Base-by-base conservation (phyloP, 192 early-diverging fungal species). In the Diversispora eburnea region DNA sequence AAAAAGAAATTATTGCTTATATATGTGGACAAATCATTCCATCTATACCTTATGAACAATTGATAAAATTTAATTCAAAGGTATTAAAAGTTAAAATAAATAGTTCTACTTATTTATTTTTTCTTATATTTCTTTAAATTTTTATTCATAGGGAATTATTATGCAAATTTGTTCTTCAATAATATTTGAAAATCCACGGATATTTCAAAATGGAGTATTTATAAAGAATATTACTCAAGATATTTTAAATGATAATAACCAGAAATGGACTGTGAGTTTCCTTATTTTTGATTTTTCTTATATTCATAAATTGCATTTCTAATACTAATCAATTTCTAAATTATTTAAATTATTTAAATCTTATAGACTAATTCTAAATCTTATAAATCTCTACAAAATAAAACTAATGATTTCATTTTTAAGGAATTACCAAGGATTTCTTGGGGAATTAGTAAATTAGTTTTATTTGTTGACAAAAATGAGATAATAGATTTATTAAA, bases 21-120 rank as follows among this genome's bases (percentile, higher is more conserved):
- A 43, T 72, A 22, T 72, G 70, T 43, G 59, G 57, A 1, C 57
- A 56, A 72, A 48, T 20, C 43, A 12, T 72, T 33, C 45, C 70
- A 5, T 61, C 8, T 10, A 61, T 72, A 48, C 47, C 58, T 12
- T 8, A 7, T 46, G 10, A 4, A 52, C 41, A 60, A 61, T 25
- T 72, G 9, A 8, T 2, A 48, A 19, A 61, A 57, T 60, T 72
- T 20, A 72, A 72, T n/a, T 48, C 49, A 47, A 72, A 61, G 70
- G 70, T 72, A 54, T 10, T 10, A 55, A 15, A 45, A 8, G 6
- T 25, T 56, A 6, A n/a, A 39, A 9, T n/a, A n/a, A n/a, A n/a
- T n/a, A 57, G 39, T 17, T n/a, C 10, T 3, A n/a, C 19, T 67
- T 15, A 33, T 57, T 48, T 17, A 2, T 48, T 42, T 25, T 60